A percentile compares a stretch with the other conserved stretches of the same genome.
phyloP scores from a whole-genome alignment of 148 eudicot species.

The Diospyros lotus region DNA sequence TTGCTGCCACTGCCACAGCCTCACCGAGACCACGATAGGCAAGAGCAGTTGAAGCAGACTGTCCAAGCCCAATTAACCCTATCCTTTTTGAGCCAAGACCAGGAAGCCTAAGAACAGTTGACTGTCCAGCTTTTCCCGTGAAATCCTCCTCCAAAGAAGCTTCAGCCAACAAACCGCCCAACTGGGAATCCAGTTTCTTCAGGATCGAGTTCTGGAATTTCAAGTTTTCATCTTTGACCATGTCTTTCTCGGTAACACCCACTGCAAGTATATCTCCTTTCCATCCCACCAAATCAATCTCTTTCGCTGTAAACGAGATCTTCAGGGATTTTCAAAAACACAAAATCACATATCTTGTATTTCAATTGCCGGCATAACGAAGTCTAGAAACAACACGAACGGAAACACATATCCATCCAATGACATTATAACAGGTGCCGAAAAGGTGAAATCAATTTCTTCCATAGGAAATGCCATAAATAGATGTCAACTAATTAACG shows the following conservation, averaged over 20 bases:
- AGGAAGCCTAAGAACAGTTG: slow-evolving; percentile 72
- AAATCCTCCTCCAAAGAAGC: slow-evolving; percentile 87
- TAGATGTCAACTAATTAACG: too few relatives aligned
- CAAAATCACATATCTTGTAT: background rate
- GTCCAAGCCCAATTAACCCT: slow-evolving; percentile 76
- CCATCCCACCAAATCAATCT: slow-evolving; percentile 77
- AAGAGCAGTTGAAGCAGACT: slow-evolving; percentile 29
- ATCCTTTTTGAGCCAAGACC: slow-evolving; percentile 78
- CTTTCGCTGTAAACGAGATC: slow-evolving; percentile 83
- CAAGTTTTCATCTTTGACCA: slow-evolving; percentile 58
- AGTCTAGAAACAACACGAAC: too few relatives aligned
- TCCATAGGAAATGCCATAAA: too few relatives aligned
- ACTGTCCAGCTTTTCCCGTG: slow-evolving; percentile 76
- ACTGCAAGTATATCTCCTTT: slow-evolving; percentile 91
- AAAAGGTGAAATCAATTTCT: too few relatives aligned
- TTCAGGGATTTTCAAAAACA: slow-evolving; percentile 22
- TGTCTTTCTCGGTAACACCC: slow-evolving; percentile 87
- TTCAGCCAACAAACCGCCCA: slow-evolving; percentile 74
- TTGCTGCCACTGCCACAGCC: slow-evolving; percentile 74
- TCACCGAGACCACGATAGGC: slow-evolving; percentile 79
- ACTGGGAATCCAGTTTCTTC: slow-evolving; percentile 55
- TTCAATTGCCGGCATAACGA: too few relatives aligned
- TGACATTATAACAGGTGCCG: too few relatives aligned
- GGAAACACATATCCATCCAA: too few relatives aligned
- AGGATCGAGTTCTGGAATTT: slow-evolving; percentile 62